Conservation (phyloP, 306 rosid species). For the Quercus wislizeni region DNA sequence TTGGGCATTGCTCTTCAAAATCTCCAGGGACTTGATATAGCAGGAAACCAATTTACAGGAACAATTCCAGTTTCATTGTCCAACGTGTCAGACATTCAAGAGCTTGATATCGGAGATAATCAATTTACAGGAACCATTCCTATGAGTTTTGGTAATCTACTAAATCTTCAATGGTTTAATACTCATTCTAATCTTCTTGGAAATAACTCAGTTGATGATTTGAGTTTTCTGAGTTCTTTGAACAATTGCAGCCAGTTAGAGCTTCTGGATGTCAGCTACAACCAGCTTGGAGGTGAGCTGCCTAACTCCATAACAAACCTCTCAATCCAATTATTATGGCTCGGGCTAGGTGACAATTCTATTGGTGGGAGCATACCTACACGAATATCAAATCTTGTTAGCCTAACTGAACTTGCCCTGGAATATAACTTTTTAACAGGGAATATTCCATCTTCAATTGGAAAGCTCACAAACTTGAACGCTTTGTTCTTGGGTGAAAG, state of each 20-base stretch:
- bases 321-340: not conserved
- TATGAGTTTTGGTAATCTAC: not conserved
- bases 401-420: not conserved
- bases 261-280: fast-evolving
- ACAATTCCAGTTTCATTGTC: not conserved
- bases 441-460: not conserved
- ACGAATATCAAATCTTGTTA: not conserved
- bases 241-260: not conserved
- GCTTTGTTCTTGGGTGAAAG: fast-evolving
- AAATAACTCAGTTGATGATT: not conserved
- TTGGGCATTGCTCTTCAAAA: no score
- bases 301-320: not conserved
- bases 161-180: not conserved
- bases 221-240: not conserved
- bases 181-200: fast-evolving
- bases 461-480: not conserved
- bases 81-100: not conserved
- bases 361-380: not conserved
- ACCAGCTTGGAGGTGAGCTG: not conserved
- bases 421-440: not conserved
- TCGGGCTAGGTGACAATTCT: not conserved
- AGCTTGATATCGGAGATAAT: fast-evolving
- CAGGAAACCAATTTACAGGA: not conserved
- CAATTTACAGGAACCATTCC: not conserved
- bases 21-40: no score